phyloP scores from a whole-genome alignment of 495 filamentous ascomycete genomes.

The Umbilicaria muhlenbergii region DNA sequence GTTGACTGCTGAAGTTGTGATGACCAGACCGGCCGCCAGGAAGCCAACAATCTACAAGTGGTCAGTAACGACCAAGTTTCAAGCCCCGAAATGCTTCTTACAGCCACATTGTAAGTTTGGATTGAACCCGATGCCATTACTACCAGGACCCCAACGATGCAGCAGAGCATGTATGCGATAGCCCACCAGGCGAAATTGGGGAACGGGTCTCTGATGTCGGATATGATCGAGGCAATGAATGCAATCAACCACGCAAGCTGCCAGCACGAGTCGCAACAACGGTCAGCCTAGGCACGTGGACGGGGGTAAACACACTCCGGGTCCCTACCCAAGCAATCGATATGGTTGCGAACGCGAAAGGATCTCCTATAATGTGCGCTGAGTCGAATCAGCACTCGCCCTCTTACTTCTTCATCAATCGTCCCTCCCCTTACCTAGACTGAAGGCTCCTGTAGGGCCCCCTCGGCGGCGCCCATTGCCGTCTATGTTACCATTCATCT shows the following conservation, averaged over 20 bases:
- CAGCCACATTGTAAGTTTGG: constrained; percentile 78
- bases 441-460: constrained; percentile 42
- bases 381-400: constrained; percentile 2
- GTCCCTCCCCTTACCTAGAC: constrained; percentile 41
- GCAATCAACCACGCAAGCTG: constrained; percentile 92
- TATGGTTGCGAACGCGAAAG: constrained; percentile 86
- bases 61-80: constrained; percentile 15
- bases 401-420: not conserved
- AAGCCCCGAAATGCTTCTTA: constrained; percentile 23
- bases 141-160: constrained; percentile 62
- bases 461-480: constrained; percentile 17
- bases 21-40: constrained; percentile 62
- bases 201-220: constrained; percentile 42
- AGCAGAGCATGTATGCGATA: constrained; percentile 67
- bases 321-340: constrained; percentile 75
- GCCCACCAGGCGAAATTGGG: constrained; percentile 88
- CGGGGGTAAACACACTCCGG: not conserved
- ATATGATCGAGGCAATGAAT: constrained; percentile 72
- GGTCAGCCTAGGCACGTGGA: constrained; percentile 1
- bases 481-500: constrained; percentile 54
- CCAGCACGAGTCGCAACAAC: constrained; percentile 4
- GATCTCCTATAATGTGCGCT: constrained; percentile 73
- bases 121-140: constrained; percentile 69
- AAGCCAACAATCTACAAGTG: constrained; percentile 58
- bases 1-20: constrained; percentile 72